phyloP scores from a whole-genome alignment of 1,139 yeast species.

The Pichia sorboxylosa region DNA sequence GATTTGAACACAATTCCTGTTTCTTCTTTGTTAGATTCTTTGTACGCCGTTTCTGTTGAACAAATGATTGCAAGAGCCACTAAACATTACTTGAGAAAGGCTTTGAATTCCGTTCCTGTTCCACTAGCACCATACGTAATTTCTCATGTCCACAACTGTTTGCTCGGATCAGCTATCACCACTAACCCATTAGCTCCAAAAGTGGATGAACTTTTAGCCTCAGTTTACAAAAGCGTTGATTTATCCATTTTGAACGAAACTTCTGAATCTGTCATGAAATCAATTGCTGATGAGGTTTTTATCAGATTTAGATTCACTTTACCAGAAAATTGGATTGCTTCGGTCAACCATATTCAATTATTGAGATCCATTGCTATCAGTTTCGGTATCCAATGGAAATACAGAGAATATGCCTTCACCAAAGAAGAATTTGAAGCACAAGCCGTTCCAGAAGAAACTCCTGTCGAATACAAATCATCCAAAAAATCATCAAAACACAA shows the following conservation, averaged over 20 bases:
- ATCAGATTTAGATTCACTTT: slow-evolving; percentile 53
- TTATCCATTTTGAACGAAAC: slow-evolving; percentile 30
- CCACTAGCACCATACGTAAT: slow-evolving; percentile 47
- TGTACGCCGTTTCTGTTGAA: slow-evolving; percentile 39
- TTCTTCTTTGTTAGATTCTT: slow-evolving; percentile 33
- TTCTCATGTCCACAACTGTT: slow-evolving; percentile 62
- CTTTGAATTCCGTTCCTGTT: slow-evolving; percentile 38
- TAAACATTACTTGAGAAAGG: slow-evolving; percentile 59
- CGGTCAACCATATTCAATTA: slow-evolving; percentile 34
- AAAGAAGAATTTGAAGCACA: slow-evolving; percentile 33
- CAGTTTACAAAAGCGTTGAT: slow-evolving; percentile 33
- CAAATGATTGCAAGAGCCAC: slow-evolving; percentile 73
- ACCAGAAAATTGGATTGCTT: slow-evolving; percentile 34
- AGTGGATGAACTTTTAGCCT: slow-evolving; percentile 32
- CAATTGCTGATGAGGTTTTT: slow-evolving; percentile 41
- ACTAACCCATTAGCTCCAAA: slow-evolving; percentile 28
- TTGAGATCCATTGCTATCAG: slow-evolving; percentile 65
- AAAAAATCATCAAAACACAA: slow-evolving; percentile 32
- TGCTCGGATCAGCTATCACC: slow-evolving; percentile 44
- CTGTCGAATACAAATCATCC: slow-evolving; percentile 13
- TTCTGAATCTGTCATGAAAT: slow-evolving; percentile 31
- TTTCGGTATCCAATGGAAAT: slow-evolving; percentile 79
- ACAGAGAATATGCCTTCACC: slow-evolving; percentile 41
- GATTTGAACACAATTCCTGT: slow-evolving; percentile 34
- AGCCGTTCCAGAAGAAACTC: slow-evolving; percentile 9